These are phyloP conservation scores for Sarcomyxa edulis DNA, from an alignment of 768 basidiomycete genomes.

Conservation along the genomic window DNA sequence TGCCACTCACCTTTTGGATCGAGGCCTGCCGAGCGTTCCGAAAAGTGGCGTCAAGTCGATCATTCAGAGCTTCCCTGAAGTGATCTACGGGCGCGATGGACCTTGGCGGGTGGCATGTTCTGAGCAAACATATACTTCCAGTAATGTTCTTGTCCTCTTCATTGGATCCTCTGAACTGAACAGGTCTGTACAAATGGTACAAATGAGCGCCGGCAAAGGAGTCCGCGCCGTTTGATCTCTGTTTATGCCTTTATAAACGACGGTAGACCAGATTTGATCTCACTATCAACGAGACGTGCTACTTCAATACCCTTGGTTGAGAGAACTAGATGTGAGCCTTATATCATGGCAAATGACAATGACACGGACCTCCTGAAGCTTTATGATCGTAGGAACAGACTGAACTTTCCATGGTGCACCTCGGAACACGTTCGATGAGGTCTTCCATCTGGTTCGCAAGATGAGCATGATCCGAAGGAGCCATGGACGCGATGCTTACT, in stretches of 20 bases:
- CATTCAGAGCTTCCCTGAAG: too few species aligned
- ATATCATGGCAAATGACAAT: constrained; percentile 5
- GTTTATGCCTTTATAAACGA: constrained; percentile 20
- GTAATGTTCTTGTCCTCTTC: background rate
- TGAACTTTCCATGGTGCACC: constrained; percentile 56
- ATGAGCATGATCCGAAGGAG: too few species aligned
- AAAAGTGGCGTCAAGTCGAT: too few species aligned
- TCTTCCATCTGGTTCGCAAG: constrained; percentile 60
- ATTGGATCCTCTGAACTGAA: too few species aligned
- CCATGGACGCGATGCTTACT: background rate
- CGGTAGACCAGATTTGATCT: constrained; percentile 26
- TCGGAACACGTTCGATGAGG: constrained; percentile 50
- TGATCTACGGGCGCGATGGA: too few species aligned
- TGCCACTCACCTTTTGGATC: too few species aligned
- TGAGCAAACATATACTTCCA: background rate
- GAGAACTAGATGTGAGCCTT: constrained; percentile 4
- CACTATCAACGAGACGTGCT: constrained; percentile 36
- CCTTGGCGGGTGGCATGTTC: too few species aligned
- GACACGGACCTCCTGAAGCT: constrained; percentile 46
- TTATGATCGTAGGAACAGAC: constrained; percentile 64
- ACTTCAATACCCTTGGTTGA: constrained; percentile 30
- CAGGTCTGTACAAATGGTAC: too few species aligned
- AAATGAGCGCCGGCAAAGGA: too few species aligned
- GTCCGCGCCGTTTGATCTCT: too few species aligned
- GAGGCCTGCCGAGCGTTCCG: too few species aligned